phyloP scores from a whole-genome alignment of 2,329 filamentous ascomycete species.

The Coniochaeta sp. region DNA sequence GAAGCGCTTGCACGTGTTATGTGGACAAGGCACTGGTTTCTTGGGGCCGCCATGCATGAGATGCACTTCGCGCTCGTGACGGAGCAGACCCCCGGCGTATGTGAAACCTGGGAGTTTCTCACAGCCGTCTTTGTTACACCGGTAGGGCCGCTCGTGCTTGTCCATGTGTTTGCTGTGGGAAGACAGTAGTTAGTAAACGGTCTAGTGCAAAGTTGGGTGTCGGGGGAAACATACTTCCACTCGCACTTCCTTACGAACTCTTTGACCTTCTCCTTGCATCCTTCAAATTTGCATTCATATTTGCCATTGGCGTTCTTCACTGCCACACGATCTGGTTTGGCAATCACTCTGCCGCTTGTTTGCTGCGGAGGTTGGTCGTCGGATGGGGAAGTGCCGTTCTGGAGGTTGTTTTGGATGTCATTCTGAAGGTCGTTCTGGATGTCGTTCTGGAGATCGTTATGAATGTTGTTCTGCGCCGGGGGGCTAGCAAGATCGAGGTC shows the following conservation, averaged over 20 bases:
- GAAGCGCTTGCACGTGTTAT: constrained; percentile 81
- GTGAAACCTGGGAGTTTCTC: constrained; percentile 92
- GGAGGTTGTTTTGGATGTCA: too few species aligned
- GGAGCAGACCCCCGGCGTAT: constrained; percentile 81
- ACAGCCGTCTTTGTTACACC: constrained; percentile 74
- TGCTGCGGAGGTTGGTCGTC: constrained; percentile 8
- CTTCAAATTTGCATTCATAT: constrained; percentile 64
- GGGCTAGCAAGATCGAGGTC: constrained; percentile 29
- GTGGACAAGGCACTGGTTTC: constrained; percentile 80
- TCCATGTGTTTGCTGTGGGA: constrained; percentile 86
- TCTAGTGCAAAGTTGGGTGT: background rate
- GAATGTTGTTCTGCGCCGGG: constrained; percentile 3
- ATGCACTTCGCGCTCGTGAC: constrained; percentile 92
- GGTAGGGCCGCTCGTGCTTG: constrained; percentile 91
- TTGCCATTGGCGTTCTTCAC: constrained; percentile 64
- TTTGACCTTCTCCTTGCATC: constrained; percentile 58
- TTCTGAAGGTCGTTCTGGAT: too few species aligned
- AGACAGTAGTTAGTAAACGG: constrained; percentile 15
- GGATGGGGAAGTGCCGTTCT: constrained; percentile 9
- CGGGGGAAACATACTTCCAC: constrained; percentile 67
- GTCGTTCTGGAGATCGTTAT: too few species aligned
- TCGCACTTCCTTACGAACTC: constrained; percentile 81
- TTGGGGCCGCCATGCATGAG: constrained; percentile 83
- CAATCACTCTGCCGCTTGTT: constrained; percentile 47
- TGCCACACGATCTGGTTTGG: constrained; percentile 51